These are phyloP conservation scores for Harrya chromipes DNA, from an alignment of 768 basidiomycete species.

Conservation along the genomic window DNA sequence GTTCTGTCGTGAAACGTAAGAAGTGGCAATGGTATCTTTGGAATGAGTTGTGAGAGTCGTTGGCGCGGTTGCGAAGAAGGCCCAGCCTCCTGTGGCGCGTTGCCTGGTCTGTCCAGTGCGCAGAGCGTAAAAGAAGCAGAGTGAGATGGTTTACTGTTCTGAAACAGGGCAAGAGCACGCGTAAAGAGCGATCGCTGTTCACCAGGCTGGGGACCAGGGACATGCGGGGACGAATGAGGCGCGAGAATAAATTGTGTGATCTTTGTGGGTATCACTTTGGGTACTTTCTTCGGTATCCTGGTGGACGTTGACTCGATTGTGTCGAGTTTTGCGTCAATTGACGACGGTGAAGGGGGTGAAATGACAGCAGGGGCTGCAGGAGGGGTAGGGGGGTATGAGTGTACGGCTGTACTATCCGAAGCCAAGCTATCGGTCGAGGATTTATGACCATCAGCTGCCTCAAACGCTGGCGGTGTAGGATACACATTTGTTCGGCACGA, in stretches of 20 bases:
- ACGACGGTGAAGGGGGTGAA: conserved; percentile 34
- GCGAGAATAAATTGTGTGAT: conserved; percentile 53
- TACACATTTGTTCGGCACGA: conserved; percentile 47
- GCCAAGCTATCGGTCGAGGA: conserved; percentile 27
- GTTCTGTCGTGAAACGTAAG: conserved; percentile 72
- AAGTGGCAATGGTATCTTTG: conserved; percentile 42
- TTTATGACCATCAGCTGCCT: conserved; percentile 8
- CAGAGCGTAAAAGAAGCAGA: conserved; percentile 62
- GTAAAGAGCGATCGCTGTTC: conserved; percentile 44
- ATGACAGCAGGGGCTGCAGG: conserved; percentile 32
- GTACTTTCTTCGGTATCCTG: background rate
- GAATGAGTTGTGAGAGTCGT: conserved; percentile 19
- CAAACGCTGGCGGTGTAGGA: conserved; percentile 20
- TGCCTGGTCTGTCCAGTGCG: conserved; percentile 17
- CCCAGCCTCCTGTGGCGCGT: conserved; percentile 11
- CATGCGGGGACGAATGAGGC: conserved; percentile 40
- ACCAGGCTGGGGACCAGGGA: conserved; percentile 26
- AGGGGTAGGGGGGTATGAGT: conserved; percentile 61
- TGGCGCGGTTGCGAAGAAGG: conserved; percentile 24
- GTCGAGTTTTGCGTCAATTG: conserved; percentile 30
- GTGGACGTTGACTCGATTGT: conserved; percentile 8
- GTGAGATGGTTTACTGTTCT: conserved; percentile 50
- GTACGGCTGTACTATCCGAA: conserved; percentile 36
- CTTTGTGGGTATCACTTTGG: conserved; percentile 14
- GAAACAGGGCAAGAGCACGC: conserved; percentile 48